These are phyloP conservation scores for Eucalyptus viminalis DNA, from an alignment of 345 rosid genomes.

Conservation along the genomic window DNA sequence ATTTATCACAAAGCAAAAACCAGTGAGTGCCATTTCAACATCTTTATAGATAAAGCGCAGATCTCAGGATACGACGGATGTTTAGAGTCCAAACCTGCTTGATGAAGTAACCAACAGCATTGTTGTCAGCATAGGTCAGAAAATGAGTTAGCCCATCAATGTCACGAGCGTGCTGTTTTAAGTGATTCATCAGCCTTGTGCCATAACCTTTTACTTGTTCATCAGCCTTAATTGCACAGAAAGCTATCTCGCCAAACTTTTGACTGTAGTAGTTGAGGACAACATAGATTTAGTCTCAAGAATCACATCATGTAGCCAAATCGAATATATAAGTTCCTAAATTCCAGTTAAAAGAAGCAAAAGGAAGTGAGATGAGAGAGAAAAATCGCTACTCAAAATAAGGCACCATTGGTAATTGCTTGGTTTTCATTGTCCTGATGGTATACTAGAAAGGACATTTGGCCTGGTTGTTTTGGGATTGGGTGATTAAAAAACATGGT, in stretches of 20 bases:
- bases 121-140: constrained; percentile 97
- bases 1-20: not conserved
- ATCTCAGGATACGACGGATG: not conserved
- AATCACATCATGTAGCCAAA: not conserved
- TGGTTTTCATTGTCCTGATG: not conserved
- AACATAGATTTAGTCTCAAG: not conserved
- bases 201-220: constrained; percentile 99
- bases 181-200: constrained; percentile 98
- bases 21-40: not conserved
- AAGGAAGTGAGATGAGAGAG: not conserved
- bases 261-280: constrained; percentile 40
- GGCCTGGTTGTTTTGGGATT: not conserved
- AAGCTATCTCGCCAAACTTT: constrained; percentile 98
- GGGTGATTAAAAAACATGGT: not conserved
- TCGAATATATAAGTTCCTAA: not conserved
- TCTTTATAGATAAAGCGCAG: not conserved
- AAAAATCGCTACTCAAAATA: not conserved
- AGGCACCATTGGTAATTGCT: not conserved
- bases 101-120: constrained; percentile 97
- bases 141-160: constrained; percentile 95
- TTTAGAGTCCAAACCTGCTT: constrained; percentile 52
- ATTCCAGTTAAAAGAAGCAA: not conserved
- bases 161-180: constrained; percentile 94
- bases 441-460: not conserved
- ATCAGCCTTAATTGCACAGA: constrained; percentile 99